Percentiles rank a stretch among this genome's conserved stretches.
These are phyloP conservation scores for Huntiella abstrusa DNA, from an alignment of 2,329 filamentous ascomycete genomes.

Conservation along the genomic window DNA sequence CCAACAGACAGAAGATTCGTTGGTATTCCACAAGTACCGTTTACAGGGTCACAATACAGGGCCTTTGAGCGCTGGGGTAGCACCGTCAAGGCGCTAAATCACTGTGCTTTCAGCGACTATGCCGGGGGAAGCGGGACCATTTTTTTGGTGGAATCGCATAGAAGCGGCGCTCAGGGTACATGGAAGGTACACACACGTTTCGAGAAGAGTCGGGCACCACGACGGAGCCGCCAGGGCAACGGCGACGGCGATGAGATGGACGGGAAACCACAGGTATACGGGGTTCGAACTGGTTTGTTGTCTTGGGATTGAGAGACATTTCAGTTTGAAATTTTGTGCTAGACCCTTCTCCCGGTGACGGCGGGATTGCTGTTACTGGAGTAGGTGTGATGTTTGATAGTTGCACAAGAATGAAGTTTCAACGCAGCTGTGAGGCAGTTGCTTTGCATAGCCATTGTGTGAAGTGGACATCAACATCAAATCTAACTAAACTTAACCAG, in stretches of 20 bases:
- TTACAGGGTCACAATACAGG: constrained; percentile 1
- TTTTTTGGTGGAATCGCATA: constrained; percentile 8
- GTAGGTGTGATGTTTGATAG: too few species aligned
- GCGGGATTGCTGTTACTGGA: too few species aligned
- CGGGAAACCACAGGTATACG: not conserved
- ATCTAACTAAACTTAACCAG: too few species aligned
- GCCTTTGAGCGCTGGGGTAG: too few species aligned
- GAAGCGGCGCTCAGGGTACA: constrained; percentile 8
- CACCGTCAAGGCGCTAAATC: not conserved
- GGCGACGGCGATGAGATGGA: not conserved
- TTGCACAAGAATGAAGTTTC: too few species aligned
- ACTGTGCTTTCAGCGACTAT: not conserved
- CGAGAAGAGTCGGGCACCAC: not conserved
- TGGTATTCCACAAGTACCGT: constrained; percentile 5
- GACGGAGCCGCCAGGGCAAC: constrained; percentile 3
- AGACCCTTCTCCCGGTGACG: too few species aligned
- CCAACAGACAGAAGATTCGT: constrained; percentile 5
- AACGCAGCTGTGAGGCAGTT: too few species aligned
- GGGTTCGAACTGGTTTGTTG: too few species aligned
- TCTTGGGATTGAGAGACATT: too few species aligned
- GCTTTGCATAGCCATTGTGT: too few species aligned
- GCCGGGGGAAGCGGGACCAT: not conserved
- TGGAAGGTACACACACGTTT: constrained; percentile 1
- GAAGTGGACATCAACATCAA: too few species aligned
- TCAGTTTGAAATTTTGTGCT: too few species aligned